phyloP scores from a whole-genome alignment of 2,329 filamentous ascomycete species.

The Pseudogymnoascus sp. region DNA sequence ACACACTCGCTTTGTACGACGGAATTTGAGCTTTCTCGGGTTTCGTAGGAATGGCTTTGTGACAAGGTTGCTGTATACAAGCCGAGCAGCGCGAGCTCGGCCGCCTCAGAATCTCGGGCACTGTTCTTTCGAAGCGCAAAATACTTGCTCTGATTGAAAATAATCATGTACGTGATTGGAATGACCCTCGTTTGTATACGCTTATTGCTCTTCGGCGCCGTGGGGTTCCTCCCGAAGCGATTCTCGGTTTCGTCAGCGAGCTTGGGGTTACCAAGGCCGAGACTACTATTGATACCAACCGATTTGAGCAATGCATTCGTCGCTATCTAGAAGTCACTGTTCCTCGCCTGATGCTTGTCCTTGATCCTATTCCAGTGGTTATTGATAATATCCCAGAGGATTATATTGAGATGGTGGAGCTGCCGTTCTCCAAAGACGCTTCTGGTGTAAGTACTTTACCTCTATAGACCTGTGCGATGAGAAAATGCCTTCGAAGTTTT shows the following conservation, averaged over 20 bases:
- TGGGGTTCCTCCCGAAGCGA: constrained; percentile 79
- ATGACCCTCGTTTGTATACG: constrained; percentile 86
- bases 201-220: constrained; percentile 76
- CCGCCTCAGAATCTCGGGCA: constrained; percentile 73
- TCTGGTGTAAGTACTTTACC: neutral
- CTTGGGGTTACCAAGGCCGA: constrained; percentile 80
- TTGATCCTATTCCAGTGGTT: constrained; percentile 76
- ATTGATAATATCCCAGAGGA: constrained; percentile 38
- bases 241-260: constrained; percentile 84
- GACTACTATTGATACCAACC: constrained; percentile 69
- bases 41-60: constrained; percentile 88
- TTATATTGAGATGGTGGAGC: constrained; percentile 64
- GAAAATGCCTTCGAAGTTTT: neutral
- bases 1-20: constrained; percentile 90
- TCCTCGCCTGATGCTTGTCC: constrained; percentile 79
- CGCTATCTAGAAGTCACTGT: constrained; percentile 84
- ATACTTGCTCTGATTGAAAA: constrained; percentile 73
- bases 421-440: neutral
- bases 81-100: constrained; percentile 86
- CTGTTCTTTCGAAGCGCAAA: constrained; percentile 79
- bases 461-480: neutral
- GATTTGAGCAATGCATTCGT: constrained; percentile 81
- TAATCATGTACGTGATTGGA: constrained; percentile 74
- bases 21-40: constrained; percentile 78
- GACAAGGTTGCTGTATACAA: constrained; percentile 75